Evolutionary conservation across 1,284 basidiomycete species (phyloP).

Genomic region (Moesziomyces parantarcticus): DNA sequence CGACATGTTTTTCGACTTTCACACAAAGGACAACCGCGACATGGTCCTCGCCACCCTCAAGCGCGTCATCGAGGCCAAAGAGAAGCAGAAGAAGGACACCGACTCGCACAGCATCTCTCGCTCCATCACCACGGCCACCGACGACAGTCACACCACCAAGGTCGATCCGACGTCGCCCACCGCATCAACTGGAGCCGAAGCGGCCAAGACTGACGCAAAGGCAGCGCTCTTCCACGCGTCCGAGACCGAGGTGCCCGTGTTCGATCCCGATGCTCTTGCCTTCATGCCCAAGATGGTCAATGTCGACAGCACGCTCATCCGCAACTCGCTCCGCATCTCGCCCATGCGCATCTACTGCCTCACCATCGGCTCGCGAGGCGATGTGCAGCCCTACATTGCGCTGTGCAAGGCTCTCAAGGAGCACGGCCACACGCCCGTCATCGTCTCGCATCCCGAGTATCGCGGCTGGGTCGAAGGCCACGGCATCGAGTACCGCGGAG

Average conservation of each 20-base stretch:
- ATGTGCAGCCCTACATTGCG: slow-evolving; percentile 73
- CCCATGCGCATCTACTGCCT: slow-evolving; percentile 64
- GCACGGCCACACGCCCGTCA: slow-evolving; percentile 73
- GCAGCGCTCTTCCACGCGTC: slow-evolving; percentile 21
- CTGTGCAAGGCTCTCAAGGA: slow-evolving; percentile 69
- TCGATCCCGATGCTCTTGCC: slow-evolving; percentile 35
- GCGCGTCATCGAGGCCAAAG: slow-evolving; percentile 25
- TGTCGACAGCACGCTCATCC: slow-evolving; percentile 9
- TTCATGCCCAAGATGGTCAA: slow-evolving; percentile 51
- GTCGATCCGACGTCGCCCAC: not conserved
- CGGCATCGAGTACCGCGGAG: slow-evolving; percentile 53
- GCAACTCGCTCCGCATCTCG: slow-evolving; percentile 21
- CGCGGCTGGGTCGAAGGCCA: slow-evolving; percentile 72
- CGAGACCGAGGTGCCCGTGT: slow-evolving; percentile 22
- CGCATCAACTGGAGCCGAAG: not conserved
- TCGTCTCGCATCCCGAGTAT: slow-evolving; percentile 77
- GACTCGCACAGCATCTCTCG: slow-evolving; percentile 3
- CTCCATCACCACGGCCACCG: not conserved
- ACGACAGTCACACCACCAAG: slow-evolving; percentile 16
- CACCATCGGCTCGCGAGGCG: slow-evolving; percentile 73
- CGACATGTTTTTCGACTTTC: slow-evolving; percentile 58
- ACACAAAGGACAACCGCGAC: slow-evolving; percentile 42
- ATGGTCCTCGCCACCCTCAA: slow-evolving; percentile 28
- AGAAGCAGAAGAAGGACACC: slow-evolving; percentile 7
- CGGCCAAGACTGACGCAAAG: slow-evolving; percentile 1